Conservation (phyloP, 176 grass and related monocot species). For the Phoenix dactylifera region DNA sequence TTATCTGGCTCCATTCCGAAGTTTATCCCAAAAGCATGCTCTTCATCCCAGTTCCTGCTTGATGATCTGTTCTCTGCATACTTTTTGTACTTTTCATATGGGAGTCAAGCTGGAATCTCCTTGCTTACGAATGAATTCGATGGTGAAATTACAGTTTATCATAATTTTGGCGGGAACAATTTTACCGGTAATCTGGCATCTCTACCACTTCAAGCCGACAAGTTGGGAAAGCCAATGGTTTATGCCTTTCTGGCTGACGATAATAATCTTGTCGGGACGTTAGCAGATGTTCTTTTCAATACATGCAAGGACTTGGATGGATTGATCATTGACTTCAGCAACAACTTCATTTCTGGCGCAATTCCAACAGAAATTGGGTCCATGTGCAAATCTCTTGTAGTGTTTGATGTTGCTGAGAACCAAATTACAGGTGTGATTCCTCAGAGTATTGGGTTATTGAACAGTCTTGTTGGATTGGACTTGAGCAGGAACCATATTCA, state of each 20-base stretch:
- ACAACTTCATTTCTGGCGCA: constrained; percentile 56
- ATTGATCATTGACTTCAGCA: constrained; percentile 58
- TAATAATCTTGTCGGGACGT: constrained; percentile 46
- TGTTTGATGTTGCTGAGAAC: constrained; percentile 65
- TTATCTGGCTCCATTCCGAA: constrained; percentile 49
- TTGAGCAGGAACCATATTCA: constrained; percentile 64
- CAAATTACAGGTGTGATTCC: constrained; percentile 65
- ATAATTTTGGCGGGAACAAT: constrained; percentile 87
- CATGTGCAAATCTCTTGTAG: constrained; percentile 50
- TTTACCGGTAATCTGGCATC: constrained; percentile 49
- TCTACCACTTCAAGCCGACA: constrained; percentile 48
- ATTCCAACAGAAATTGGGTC: constrained; percentile 60
- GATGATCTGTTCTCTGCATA: constrained; percentile 58
- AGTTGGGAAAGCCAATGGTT: constrained; percentile 37
- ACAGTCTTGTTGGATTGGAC: constrained; percentile 61
- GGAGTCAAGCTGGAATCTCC: constrained; percentile 30
- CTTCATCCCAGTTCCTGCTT: constrained; percentile 23
- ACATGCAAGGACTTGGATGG: constrained; percentile 68
- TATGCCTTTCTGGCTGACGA: constrained; percentile 84
- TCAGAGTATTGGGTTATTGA: constrained; percentile 55
- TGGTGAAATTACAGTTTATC: constrained; percentile 44
- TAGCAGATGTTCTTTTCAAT: constrained; percentile 32
- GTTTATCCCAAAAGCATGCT: constrained; percentile 42
- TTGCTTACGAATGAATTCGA: constrained; percentile 1
- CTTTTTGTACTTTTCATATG: constrained; percentile 43